Conservation (phyloP, 352 stramenopile species). For the Phytophthora pisi region DNA sequence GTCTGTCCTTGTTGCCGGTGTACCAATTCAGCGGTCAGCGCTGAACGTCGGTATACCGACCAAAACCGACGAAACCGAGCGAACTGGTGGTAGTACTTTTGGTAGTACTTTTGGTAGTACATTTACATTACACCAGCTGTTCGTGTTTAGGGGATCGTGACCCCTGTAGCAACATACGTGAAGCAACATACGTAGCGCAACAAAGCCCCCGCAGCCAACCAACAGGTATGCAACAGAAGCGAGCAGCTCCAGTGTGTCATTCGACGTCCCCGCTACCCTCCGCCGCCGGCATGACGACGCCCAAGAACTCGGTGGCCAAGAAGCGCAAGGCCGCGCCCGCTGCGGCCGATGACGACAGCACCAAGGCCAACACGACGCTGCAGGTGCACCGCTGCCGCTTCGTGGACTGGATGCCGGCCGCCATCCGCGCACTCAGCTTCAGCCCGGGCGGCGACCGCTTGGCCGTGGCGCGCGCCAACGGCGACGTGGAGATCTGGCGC, state of each 20-base stretch:
- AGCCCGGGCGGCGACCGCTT: conserved; percentile 59
- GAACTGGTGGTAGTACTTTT: no score
- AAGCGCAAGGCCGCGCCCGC: conserved; percentile 59
- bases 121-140: no score
- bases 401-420: conserved; percentile 83
- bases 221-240: conserved; percentile 1
- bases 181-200: neutral
- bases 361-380: conserved; percentile 29
- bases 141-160: no score
- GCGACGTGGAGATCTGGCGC: conserved; percentile 84
- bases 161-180: no score
- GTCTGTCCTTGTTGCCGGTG: no score
- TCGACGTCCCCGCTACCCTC: neutral
- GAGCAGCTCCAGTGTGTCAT: conserved; percentile 14
- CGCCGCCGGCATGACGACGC: conserved; percentile 11
- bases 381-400: conserved; percentile 86
- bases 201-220: conserved; percentile 7
- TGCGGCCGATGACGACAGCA: conserved; percentile 7
- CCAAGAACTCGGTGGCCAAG: conserved; percentile 36
- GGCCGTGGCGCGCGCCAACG: conserved; percentile 78
- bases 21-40: no score
- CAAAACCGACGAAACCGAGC: no score
- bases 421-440: conserved; percentile 69
- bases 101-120: no score
- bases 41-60: no score